Conservation (phyloP, 148 eudicot species). For the Pharnaceum exiguum region DNA sequence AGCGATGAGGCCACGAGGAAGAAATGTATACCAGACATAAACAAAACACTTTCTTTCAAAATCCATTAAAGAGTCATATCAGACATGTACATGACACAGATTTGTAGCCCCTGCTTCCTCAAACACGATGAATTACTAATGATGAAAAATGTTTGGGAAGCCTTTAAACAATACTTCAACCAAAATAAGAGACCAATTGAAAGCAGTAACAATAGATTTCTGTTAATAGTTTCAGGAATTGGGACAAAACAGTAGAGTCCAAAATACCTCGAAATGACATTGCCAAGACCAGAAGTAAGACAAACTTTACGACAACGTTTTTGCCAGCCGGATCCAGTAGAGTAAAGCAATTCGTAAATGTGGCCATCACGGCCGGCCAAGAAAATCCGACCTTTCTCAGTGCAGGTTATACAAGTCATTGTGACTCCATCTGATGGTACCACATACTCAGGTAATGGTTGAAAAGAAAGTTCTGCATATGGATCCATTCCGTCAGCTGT, state of each 20-base stretch:
- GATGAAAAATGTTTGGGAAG: no score
- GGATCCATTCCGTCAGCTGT: conserved; percentile 88
- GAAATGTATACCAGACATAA: no score
- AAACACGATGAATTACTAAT: no score
- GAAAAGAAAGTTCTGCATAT: conserved; percentile 85
- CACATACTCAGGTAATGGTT: conserved; percentile 83
- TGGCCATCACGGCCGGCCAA: conserved; percentile 97
- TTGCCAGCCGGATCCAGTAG: conserved; percentile 89
- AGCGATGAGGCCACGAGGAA: no score
- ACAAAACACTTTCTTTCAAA: no score
- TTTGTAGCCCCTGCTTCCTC: no score
- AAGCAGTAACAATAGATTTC: not conserved
- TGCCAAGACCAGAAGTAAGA: conserved; percentile 82
- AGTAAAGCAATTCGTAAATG: conserved; percentile 82
- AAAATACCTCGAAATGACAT: conserved; percentile 77
- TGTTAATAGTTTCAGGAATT: not conserved
- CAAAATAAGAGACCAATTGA: no score
- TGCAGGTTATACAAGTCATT: conserved; percentile 86
- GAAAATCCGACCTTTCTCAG: conserved; percentile 76
- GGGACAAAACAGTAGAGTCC: not conserved
- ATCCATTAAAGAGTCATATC: no score
- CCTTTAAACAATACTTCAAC: no score
- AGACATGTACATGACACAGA: no score
- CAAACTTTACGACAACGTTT: conserved; percentile 96
- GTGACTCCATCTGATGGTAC: conserved; percentile 92